Percentiles rank a stretch among this genome's conserved stretches.
phyloP scores from a whole-genome alignment of 495 filamentous ascomycete genomes.

The Tuber indicum region DNA sequence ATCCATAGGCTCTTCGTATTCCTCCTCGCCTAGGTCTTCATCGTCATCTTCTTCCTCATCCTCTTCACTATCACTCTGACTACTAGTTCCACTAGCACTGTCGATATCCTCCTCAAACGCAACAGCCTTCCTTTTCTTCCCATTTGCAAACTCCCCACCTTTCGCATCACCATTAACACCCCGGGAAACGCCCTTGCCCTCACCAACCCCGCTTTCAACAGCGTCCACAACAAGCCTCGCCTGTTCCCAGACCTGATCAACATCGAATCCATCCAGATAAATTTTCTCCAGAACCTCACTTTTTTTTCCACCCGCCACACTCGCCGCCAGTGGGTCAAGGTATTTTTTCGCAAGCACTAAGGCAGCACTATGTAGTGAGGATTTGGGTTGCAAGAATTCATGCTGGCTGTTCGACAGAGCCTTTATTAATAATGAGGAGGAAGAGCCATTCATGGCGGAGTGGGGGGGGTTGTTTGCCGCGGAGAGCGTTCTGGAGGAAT shows the following conservation, averaged over 20 bases:
- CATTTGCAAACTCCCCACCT: constrained; percentile 32
- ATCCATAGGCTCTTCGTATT: constrained; percentile 45
- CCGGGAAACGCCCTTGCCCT: constrained; percentile 30
- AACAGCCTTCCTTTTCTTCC: constrained; percentile 35
- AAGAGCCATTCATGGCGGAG: constrained; percentile 22
- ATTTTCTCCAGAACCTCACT: constrained; percentile 50
- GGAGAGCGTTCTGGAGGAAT: constrained; percentile 33
- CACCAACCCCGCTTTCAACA: constrained; percentile 43
- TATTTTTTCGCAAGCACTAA: constrained; percentile 40
- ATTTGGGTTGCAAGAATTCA: constrained; percentile 33
- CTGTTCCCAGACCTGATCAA: constrained; percentile 91
- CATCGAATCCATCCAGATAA: constrained; percentile 79
- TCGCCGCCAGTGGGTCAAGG: constrained; percentile 39
- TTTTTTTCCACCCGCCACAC: constrained; percentile 16
- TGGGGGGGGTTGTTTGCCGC: constrained; percentile 33
- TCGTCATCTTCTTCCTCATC: constrained; percentile 41
- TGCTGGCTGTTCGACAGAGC: constrained; percentile 36
- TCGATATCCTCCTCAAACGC: constrained; percentile 39
- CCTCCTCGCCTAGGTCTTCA: constrained; percentile 43
- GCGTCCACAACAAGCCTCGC: constrained; percentile 68
- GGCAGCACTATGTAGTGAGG: constrained; percentile 36
- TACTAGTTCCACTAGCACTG: constrained; percentile 6
- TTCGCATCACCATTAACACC: constrained; percentile 30
- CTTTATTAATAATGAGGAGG: constrained; percentile 29
- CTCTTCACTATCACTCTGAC: constrained; percentile 35